Evolutionary conservation across 2,329 filamentous ascomycete genomes (phyloP).

Genomic region (Neoscytalidium dimidiatum): DNA sequence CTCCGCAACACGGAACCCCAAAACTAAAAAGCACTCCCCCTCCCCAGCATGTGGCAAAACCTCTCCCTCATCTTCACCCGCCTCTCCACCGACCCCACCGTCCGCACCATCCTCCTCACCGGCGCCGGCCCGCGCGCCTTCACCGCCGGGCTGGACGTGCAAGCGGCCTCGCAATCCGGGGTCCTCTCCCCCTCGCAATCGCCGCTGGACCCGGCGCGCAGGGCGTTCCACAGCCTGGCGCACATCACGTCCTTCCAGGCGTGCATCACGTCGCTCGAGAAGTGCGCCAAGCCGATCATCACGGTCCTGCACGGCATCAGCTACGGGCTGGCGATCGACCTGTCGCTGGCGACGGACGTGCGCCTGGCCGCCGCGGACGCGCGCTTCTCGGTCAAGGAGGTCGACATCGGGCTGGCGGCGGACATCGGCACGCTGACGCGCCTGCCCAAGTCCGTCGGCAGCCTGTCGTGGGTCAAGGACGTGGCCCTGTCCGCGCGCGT

Average conservation of each 20-base stretch:
- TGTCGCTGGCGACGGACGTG: slow-evolving; percentile 70
- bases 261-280: slow-evolving; percentile 74
- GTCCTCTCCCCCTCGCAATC: slow-evolving; percentile 39
- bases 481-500: slow-evolving; percentile 70
- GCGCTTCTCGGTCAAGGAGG: slow-evolving; percentile 74
- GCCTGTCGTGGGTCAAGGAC: slow-evolving; percentile 76
- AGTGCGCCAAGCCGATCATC: slow-evolving; percentile 70
- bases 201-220: background rate
- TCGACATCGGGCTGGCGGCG: slow-evolving; percentile 78
- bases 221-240: slow-evolving; percentile 46
- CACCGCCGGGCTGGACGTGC: slow-evolving; percentile 81
- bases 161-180: slow-evolving; percentile 62
- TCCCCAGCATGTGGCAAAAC: slow-evolving; percentile 76
- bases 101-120: slow-evolving; percentile 77
- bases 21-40: background rate
- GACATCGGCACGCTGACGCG: slow-evolving; percentile 76
- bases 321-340: slow-evolving; percentile 45
- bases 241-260: slow-evolving; percentile 80
- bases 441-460: slow-evolving; percentile 72
- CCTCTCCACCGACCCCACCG: slow-evolving; percentile 69
- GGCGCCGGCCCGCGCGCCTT: slow-evolving; percentile 83
- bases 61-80: slow-evolving; percentile 70
- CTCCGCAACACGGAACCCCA: background rate
- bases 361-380: slow-evolving; percentile 63
- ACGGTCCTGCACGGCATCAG: slow-evolving; percentile 37